Evolutionary conservation across 148 eudicot genomes (phyloP).

Genomic region (Chenopodium formosanum): DNA sequence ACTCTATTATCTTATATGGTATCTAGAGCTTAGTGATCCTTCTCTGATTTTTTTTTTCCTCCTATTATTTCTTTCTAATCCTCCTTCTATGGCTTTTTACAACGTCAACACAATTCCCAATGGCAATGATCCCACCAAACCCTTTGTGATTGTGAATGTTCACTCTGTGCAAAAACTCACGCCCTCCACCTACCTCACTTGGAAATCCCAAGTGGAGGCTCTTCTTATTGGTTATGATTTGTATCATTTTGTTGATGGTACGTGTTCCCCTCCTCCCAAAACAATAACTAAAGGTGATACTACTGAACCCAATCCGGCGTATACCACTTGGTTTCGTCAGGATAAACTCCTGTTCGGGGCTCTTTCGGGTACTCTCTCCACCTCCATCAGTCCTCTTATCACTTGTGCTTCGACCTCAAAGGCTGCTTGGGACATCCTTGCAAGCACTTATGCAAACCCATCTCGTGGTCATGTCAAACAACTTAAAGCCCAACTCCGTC

Average conservation of each 20-base stretch:
- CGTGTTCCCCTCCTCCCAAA: background rate
- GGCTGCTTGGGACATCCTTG: background rate
- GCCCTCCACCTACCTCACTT: background rate
- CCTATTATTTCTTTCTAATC: too few relatives aligned
- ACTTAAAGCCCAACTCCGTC: background rate
- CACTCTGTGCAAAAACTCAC: background rate
- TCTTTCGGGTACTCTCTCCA: background rate
- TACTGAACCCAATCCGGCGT: background rate
- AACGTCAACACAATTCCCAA: background rate
- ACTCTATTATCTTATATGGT: too few relatives aligned
- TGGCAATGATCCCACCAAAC: background rate
- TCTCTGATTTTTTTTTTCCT: too few relatives aligned
- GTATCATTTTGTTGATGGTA: constrained; percentile 3
- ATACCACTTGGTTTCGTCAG: background rate
- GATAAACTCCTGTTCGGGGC: background rate
- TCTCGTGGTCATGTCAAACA: constrained; percentile 10
- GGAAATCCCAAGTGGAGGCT: constrained; percentile 1
- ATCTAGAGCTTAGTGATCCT: too few relatives aligned
- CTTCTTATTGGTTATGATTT: constrained; percentile 13
- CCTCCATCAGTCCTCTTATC: too few relatives aligned
- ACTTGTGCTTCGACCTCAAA: background rate
- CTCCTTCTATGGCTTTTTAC: background rate
- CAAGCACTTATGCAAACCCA: background rate
- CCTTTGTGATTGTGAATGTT: background rate
- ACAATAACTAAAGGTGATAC: background rate